A percentile compares a stretch with the other conserved stretches of the same genome.
phyloP scores from a whole-genome alignment of 176 grass and related monocot genomes.

The Rhynchospora tenuis region DNA sequence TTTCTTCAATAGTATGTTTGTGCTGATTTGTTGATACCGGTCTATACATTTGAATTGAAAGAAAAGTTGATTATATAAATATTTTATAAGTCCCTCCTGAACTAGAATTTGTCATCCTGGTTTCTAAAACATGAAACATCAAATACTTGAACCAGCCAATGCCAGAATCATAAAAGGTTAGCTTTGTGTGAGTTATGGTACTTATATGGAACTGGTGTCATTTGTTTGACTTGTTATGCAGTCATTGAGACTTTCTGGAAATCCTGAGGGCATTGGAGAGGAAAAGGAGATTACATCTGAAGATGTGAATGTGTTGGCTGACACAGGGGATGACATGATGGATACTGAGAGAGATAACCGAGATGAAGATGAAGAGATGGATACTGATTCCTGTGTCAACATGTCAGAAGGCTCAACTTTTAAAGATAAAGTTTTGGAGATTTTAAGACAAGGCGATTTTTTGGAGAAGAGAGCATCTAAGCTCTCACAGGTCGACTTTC shows the following conservation, averaged over 20 bases:
- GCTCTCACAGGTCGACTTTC: constrained; percentile 78
- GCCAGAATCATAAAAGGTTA: neutral
- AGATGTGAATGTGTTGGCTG: constrained; percentile 54
- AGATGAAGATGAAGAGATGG: constrained; percentile 75
- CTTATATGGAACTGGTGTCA: neutral
- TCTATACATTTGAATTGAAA: neutral
- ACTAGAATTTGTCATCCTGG: neutral
- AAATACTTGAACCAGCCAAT: neutral
- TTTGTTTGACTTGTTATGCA: constrained; percentile 33
- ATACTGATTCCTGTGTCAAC: constrained; percentile 37
- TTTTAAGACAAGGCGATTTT: constrained; percentile 87
- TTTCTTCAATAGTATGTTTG: neutral
- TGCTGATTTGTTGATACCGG: neutral
- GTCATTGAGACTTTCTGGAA: constrained; percentile 49
- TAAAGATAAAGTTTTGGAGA: constrained; percentile 71
- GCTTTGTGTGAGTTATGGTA: neutral
- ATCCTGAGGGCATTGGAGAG: constrained; percentile 28
- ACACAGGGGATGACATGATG: constrained; percentile 83
- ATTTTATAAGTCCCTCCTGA: neutral
- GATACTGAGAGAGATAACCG: constrained; percentile 20
- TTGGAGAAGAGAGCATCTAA: constrained; percentile 86
- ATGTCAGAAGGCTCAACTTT: constrained; percentile 30
- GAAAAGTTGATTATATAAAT: neutral
- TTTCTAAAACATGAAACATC: neutral
- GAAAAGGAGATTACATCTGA: constrained; percentile 32